Conservation (phyloP, 2,329 filamentous ascomycete genomes). For the Mycosphaerella arachidis region DNA sequence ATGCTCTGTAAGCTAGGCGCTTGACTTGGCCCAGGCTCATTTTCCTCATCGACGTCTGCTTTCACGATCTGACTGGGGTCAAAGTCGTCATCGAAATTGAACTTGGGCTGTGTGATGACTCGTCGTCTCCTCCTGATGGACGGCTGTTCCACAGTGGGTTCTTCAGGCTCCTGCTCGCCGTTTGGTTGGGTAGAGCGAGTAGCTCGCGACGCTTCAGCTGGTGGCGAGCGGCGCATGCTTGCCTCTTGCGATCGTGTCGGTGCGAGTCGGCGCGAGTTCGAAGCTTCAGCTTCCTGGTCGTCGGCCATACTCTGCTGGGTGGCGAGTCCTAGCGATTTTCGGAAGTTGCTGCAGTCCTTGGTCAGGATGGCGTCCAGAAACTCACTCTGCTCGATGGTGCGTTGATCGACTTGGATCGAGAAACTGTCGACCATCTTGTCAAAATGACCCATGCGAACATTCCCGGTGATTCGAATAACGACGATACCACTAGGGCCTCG, state of each 20-base stretch:
- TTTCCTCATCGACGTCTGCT: conserved; percentile 11
- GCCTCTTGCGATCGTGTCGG: not conserved
- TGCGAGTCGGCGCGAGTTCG: not conserved
- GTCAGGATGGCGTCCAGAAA: conserved; percentile 84
- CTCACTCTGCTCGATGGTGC: conserved; percentile 82
- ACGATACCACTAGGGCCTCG: conserved; percentile 57
- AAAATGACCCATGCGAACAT: conserved; percentile 36
- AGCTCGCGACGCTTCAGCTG: not conserved
- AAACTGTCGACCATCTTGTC: conserved; percentile 39
- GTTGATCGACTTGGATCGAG: conserved; percentile 69
- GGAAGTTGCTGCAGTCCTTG: conserved; percentile 69
- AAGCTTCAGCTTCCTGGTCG: not conserved
- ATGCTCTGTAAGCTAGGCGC: conserved; percentile 16
- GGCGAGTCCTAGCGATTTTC: conserved; percentile 58
- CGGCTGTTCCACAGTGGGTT: not conserved
- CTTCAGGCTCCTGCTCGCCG: conserved; percentile 3
- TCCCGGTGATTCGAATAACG: conserved; percentile 66
- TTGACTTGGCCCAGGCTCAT: conserved; percentile 20
- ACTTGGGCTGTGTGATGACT: conserved; percentile 45
- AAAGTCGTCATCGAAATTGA: conserved; percentile 44
- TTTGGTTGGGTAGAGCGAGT: conserved; percentile 1
- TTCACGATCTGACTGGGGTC: conserved; percentile 31
- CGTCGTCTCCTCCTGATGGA: conserved; percentile 25
- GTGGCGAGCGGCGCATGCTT: not conserved
- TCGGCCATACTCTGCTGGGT: conserved; percentile 1